Base-by-base conservation (phyloP, 306 rosid genomes). In the Trifolium fragiferum region DNA sequence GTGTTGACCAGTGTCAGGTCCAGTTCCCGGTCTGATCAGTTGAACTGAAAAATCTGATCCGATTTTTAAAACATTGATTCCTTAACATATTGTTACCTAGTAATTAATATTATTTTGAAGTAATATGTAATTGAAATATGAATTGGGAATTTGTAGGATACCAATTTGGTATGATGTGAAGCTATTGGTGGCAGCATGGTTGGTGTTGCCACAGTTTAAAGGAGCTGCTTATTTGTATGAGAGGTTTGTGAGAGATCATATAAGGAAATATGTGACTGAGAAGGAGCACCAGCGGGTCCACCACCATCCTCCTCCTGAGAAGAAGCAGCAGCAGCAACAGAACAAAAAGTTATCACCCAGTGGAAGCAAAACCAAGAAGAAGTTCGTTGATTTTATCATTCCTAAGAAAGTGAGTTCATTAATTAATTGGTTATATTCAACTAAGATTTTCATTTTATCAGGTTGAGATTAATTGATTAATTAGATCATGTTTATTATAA, bases 211-310 rank as follows among this genome's bases (percentile, higher is more conserved):
- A 1, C 96, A 90, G 44, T 94, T 94, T 87, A 82, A 83, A 68
- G 99, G 99, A 35, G 98, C 99, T 20, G 88, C 99, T 70, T 90
- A 87, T 77, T 72, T 94, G 75, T 94, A 94, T 54, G 90, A 90
- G 11, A 90, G 84, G 82, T 87, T 75, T 44, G 97, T 90, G 78
- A 90, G 96, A 69, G 79, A 79, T 21, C 86, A 87, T 27, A 76
- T 94, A 74, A 53, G 72, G 41, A 92, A 72, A 82, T 70, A 86
- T 62, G 76, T 53, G 9, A 81, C 55, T 4, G 80, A 32, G 7
- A 73, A 14, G 44, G 76, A 65, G 1, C 57, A 74, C n/a, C 81
- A 61, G 1, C 82, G 49, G 6, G 70, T 33, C 5, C 43, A 62
- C 10, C 61, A 65, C 16, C 53, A 7, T 38, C 66, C 66, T 27